Percentiles rank a stretch among this genome's conserved stretches.
These are phyloP conservation scores for Yamadazyma trypodendri DNA, from an alignment of 1,139 yeast species.

Conservation along the genomic window DNA sequence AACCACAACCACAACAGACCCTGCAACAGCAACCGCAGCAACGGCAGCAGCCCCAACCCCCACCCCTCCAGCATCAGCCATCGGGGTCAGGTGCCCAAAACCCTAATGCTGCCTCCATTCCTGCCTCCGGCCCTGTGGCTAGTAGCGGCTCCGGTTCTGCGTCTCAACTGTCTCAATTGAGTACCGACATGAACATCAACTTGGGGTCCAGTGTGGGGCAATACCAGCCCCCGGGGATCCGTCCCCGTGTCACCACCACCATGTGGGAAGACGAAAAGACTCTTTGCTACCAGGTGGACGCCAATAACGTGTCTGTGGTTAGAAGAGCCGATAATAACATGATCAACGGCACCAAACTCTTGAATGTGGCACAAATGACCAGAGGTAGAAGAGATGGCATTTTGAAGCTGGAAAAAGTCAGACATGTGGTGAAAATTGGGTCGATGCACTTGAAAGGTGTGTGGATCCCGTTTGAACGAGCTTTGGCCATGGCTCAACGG, in stretches of 20 bases:
- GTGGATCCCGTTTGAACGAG: conserved; percentile 96
- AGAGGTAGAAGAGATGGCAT: conserved; percentile 59
- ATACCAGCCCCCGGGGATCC: conserved; percentile 52
- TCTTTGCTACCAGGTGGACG: conserved; percentile 92
- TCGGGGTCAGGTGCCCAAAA: not conserved
- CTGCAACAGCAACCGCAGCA: conserved; percentile 9
- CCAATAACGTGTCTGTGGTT: conserved; percentile 86
- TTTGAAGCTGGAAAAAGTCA: conserved; percentile 77
- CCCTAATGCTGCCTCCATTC: not conserved
- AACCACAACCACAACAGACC: conserved; percentile 13
- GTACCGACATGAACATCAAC: conserved; percentile 1
- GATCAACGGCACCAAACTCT: conserved; percentile 88
- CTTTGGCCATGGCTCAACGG: conserved; percentile 84
- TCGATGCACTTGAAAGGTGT: conserved; percentile 97
- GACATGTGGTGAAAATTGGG: conserved; percentile 94
- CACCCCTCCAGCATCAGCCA: conserved; percentile 4
- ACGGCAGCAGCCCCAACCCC: conserved; percentile 8
- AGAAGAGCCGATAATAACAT: conserved; percentile 90
- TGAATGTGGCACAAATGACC: conserved; percentile 57
- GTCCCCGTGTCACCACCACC: conserved; percentile 90
- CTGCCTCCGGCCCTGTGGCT: not conserved
- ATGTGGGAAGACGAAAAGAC: conserved; percentile 98
- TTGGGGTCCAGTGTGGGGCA: conserved; percentile 41
- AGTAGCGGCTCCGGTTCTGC: too few species aligned
- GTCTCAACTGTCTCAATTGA: not conserved